phyloP scores from a whole-genome alignment of 805 yeast genomes.

The Danielozyma ontarioensis region DNA sequence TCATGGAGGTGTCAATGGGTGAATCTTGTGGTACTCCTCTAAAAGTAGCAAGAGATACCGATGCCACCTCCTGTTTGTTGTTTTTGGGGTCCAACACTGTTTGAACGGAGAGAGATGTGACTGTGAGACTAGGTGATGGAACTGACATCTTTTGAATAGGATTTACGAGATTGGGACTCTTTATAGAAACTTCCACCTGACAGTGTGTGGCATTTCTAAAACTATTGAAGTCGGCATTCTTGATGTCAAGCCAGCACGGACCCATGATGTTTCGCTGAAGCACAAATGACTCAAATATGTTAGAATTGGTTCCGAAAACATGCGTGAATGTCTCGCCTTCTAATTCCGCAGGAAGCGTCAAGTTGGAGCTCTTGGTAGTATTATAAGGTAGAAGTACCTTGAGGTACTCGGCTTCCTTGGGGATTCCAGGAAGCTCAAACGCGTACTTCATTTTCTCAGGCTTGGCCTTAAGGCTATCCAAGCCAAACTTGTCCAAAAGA shows the following conservation, averaged over 20 bases:
- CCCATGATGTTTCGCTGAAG: slow-evolving; percentile 86
- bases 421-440: slow-evolving; percentile 77
- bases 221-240: slow-evolving; percentile 53
- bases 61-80: slow-evolving; percentile 81
- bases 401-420: slow-evolving; percentile 73
- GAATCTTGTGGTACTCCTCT: slow-evolving; percentile 68
- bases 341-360: slow-evolving; percentile 53
- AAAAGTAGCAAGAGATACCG: slow-evolving; percentile 73
- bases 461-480: slow-evolving; percentile 60
- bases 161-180: slow-evolving; percentile 41
- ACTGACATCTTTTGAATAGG: slow-evolving; percentile 43
- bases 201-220: slow-evolving; percentile 73
- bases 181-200: slow-evolving; percentile 63
- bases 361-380: slow-evolving; percentile 49
- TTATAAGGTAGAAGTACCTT: slow-evolving; percentile 72
- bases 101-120: slow-evolving; percentile 73
- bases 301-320: slow-evolving; percentile 74
- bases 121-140: slow-evolving; percentile 60
- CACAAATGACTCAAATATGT: slow-evolving; percentile 81
- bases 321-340: slow-evolving; percentile 73
- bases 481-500: slow-evolving; percentile 56
- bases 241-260: slow-evolving; percentile 90
- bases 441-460: slow-evolving; percentile 78
- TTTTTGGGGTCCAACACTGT: slow-evolving; percentile 70
- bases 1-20: slow-evolving; percentile 55